Conservation (phyloP, 1,139 yeast species). For the Hyphopichia wangnamkhiaoensis region DNA sequence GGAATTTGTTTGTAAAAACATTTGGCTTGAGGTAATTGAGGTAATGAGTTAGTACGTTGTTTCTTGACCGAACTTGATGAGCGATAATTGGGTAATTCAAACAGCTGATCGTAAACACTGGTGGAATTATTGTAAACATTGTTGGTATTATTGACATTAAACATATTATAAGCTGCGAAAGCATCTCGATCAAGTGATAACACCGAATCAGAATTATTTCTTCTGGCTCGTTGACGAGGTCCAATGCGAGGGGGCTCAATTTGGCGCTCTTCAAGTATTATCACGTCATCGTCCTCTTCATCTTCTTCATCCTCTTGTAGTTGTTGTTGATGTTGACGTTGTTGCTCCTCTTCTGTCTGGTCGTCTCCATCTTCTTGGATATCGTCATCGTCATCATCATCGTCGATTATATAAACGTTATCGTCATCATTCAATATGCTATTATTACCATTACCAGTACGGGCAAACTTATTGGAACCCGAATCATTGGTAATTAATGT, state of each 20-base stretch:
- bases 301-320: constrained; percentile 19
- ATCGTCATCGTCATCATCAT: constrained; percentile 15
- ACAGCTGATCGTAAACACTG: constrained; percentile 3
- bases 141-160: constrained; percentile 33
- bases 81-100: constrained; percentile 10
- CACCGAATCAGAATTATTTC: constrained; percentile 43
- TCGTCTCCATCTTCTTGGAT: constrained; percentile 7
- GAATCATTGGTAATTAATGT: not conserved
- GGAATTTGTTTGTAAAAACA: constrained; percentile 46
- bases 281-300: constrained; percentile 34
- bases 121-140: constrained; percentile 8
- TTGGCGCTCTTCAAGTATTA: constrained; percentile 36
- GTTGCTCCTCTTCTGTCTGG: constrained; percentile 8
- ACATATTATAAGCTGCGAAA: constrained; percentile 46
- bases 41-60: constrained; percentile 68
- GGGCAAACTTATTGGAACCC: not conserved
- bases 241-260: constrained; percentile 15
- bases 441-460: not conserved
- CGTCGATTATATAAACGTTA: constrained; percentile 14
- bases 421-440: constrained; percentile 5
- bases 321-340: not conserved
- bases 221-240: constrained; percentile 16
- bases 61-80: constrained; percentile 33
- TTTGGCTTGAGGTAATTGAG: constrained; percentile 63
- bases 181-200: constrained; percentile 41